Percentiles rank a stretch among this genome's conserved stretches.
Evolutionary conservation across 2,329 filamentous ascomycete species (phyloP).

Genomic region (Aspergillus calidoustus): DNA sequence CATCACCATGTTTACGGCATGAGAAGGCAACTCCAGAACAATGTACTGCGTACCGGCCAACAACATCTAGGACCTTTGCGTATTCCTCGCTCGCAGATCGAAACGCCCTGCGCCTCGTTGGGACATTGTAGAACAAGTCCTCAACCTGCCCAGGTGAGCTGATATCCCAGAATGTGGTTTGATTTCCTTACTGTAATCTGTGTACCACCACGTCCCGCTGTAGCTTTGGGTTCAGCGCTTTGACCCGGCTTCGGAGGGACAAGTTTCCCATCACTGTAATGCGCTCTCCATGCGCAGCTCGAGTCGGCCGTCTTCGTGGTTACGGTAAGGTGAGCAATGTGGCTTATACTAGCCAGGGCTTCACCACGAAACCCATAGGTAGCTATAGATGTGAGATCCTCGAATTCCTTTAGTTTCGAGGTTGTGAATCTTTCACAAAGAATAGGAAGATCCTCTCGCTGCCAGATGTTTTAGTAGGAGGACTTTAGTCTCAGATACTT

Average conservation of each 20-base stretch:
- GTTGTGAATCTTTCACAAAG: slow-evolving; percentile 96
- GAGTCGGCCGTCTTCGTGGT: slow-evolving; percentile 92
- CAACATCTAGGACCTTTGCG: slow-evolving; percentile 94
- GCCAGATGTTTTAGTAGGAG: slow-evolving; percentile 15
- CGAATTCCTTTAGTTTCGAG: slow-evolving; percentile 91
- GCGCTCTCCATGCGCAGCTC: slow-evolving; percentile 85
- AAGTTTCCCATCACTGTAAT: slow-evolving; percentile 82
- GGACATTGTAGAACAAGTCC: slow-evolving; percentile 96
- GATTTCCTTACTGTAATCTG: slow-evolving; percentile 74
- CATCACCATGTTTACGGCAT: slow-evolving; percentile 94
- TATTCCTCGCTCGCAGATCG: slow-evolving; percentile 92
- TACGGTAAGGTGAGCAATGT: slow-evolving; percentile 93
- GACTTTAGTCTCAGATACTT: neutral
- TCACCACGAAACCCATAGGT: slow-evolving; percentile 99
- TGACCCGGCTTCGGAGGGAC: slow-evolving; percentile 86
- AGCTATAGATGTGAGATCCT: slow-evolving; percentile 85
- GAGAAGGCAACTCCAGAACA: slow-evolving; percentile 91
- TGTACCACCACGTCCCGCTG: slow-evolving; percentile 85
- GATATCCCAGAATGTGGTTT: neutral
- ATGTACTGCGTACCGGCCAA: slow-evolving; percentile 91
- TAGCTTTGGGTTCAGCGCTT: slow-evolving; percentile 80
- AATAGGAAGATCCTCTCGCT: slow-evolving; percentile 90
- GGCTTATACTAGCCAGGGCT: slow-evolving; percentile 94
- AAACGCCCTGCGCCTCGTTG: slow-evolving; percentile 84
- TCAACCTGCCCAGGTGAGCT: slow-evolving; percentile 63